Evolutionary conservation across 257 asterid species (phyloP), one percentile per base, ranked within the genome.

Genomic region (Capsicum baccatum): DNA sequence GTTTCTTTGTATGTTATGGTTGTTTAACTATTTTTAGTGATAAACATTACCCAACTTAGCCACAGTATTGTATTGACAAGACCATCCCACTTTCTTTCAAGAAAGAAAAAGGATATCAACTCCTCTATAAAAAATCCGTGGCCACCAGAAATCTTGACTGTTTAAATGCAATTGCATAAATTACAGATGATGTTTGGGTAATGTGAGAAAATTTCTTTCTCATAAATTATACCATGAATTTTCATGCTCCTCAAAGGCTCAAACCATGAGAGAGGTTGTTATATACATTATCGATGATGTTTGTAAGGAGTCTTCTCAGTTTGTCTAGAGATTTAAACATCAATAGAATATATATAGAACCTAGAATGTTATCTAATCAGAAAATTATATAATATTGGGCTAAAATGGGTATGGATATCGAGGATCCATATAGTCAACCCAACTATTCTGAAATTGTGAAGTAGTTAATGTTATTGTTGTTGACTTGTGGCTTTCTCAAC

Each of bases 391-490:
- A 73, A 73, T 73, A 73, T 54, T 10, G 58, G 33, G 35, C 10
- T 69, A 56, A 69, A 69, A 69, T 68, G 76, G 50, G 52, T 68
- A 68, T 68, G 50, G 56, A 9, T 70, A 70, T 70, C 57, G 35
- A 44, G 79, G 79, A 70, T 44, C 10, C 3, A 21, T 17, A 42
- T 44, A 44, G 9, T n/a, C 9, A 5, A 70, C 37, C 16, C 79
- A 70, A 42, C 79, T 42, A 70, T 21, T n/a, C 52, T 68, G 26
- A 13, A 68, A 68, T 17, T 37, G 52, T 21, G 52, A 68, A 4
- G 21, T 15, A 67, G 12, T 14, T 67, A 35, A 37, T 67, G 76
- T 37, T 67, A 67, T 69, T 15, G 14, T 4, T 68, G 54, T 68
- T 68, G 9, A 15, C 26, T 69, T 69, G 14, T 39, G 7, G 52